Evolutionary conservation across 1,284 basidiomycete genomes (phyloP).

Genomic region (Phlebopus sp.): DNA sequence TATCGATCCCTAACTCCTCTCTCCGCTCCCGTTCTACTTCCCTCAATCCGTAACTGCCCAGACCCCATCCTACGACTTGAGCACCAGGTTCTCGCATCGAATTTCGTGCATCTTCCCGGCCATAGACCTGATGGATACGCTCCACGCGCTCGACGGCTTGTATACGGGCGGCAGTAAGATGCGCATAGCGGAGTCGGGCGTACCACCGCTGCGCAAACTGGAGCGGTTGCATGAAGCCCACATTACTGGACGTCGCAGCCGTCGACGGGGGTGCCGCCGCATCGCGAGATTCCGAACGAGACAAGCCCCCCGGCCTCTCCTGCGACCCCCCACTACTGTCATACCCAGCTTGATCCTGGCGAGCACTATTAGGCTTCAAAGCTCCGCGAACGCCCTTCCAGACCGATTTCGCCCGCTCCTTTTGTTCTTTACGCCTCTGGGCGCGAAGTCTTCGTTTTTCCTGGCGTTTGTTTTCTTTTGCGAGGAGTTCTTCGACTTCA

Average conservation of each 20-base stretch:
- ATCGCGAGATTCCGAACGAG: conserved; percentile 11
- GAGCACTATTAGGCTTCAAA: conserved; percentile 24
- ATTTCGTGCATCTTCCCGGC: conserved; percentile 35
- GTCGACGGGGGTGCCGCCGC: conserved; percentile 14
- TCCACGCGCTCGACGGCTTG: conserved; percentile 65
- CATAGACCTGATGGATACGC: conserved; percentile 56
- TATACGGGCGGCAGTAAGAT: conserved; percentile 60
- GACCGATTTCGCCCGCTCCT: conserved; percentile 48
- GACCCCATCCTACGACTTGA: conserved; percentile 56
- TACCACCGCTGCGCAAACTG: conserved; percentile 50
- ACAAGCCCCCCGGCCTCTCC: not conserved
- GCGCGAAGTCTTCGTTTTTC: conserved; percentile 42
- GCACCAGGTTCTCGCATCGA: conserved; percentile 22
- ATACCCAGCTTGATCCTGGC: not conserved
- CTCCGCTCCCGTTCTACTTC: conserved; percentile 26
- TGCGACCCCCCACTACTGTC: not conserved
- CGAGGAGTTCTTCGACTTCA: conserved; percentile 59
- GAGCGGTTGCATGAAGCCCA: conserved; percentile 36
- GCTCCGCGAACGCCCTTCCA: conserved; percentile 53
- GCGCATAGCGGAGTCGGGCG: conserved; percentile 56
- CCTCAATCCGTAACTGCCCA: conserved; percentile 68
- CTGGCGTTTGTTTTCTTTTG: conserved; percentile 57
- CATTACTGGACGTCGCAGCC: conserved; percentile 18
- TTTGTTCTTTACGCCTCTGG: conserved; percentile 42
- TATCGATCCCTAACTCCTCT: conserved; percentile 16